Evolutionary conservation across 2,329 filamentous ascomycete genomes (phyloP), one percentile per base, ranked within the genome.

Genomic region (Colletotrichum liriopes): DNA sequence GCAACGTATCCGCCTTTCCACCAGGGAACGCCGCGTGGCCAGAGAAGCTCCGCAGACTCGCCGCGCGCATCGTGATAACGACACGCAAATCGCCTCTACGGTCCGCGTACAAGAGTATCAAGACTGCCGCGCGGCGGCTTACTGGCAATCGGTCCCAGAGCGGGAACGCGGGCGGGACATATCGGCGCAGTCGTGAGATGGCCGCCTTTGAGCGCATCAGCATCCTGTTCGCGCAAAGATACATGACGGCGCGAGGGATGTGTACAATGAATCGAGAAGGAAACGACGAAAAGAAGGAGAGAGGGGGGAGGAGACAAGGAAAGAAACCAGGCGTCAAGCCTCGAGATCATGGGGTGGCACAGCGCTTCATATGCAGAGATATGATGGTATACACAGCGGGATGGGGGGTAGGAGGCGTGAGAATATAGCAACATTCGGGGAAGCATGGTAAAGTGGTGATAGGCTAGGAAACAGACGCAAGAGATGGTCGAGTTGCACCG

Each of bases 51-150:
- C 91, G 84, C 75, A 93, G 80, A 52, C 85, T 90, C 23, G 89
- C 86, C 20, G 91, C 90, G 62, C 91, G 88, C 88, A 93, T 92
- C 20, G 91, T 93, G 72, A 93, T 86, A 41, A 93, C 91, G 62
- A 93, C 90, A 23, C 90, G 89, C 71, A 98, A 84, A 76, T 97
- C 93, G 51, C 96, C 96, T 74, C 88, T 86, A 54, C 89, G 88
- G 81, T 98, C 96, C 45, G 95, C 94, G 80, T 96, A 98, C 1
- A 98, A 88, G 64, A 98, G 88, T 60, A 98, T 88, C 65, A 98
- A 84, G 51, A 98, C 96, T 32, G 96, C 95, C 18, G 96, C 96
- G 75, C 95, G 91, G 73, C 94, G 90, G 75, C 86, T 89, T 18
- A 87, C 82, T 2, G 91, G 90, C 37, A 93, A 84, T 26, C 82